These are phyloP conservation scores for Plicaturopsis crispa DNA, from an alignment of 768 basidiomycete species.

Conservation along the genomic window DNA sequence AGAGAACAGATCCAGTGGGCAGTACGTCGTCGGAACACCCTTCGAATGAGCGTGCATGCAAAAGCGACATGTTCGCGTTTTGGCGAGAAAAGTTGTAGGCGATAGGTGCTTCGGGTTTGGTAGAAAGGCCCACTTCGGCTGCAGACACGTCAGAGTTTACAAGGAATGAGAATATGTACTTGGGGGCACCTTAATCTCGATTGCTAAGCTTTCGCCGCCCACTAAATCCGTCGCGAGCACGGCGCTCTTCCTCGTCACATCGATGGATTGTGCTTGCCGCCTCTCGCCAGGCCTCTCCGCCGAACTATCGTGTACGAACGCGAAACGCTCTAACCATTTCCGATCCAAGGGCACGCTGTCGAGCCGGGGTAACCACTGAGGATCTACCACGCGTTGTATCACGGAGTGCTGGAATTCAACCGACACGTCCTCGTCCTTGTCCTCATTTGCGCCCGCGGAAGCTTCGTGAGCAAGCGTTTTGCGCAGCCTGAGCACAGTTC, in stretches of 20 bases:
- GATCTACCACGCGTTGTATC: conserved; percentile 58
- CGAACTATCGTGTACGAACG: conserved; percentile 32
- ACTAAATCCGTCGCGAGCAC: conserved; percentile 80
- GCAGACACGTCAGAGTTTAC: neutral
- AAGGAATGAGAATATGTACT: neutral
- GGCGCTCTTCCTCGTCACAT: conserved; percentile 44
- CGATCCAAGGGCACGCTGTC: conserved; percentile 36
- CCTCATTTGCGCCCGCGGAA: conserved; percentile 5
- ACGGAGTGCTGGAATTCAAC: conserved; percentile 56
- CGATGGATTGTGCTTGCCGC: conserved; percentile 48
- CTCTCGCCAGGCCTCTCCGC: conserved; percentile 54
- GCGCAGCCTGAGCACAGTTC: conserved; percentile 70
- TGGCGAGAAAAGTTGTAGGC: conserved; percentile 43
- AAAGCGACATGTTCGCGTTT: conserved; percentile 62
- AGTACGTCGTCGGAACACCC: conserved; percentile 47
- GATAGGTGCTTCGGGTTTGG: conserved; percentile 61
- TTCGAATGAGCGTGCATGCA: conserved; percentile 53
- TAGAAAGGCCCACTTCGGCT: conserved; percentile 99
- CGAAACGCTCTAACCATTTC: conserved; percentile 56
- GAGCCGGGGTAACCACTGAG: conserved; percentile 49
- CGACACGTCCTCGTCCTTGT: conserved; percentile 31
- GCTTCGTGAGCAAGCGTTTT: conserved; percentile 33
- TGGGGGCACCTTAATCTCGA: conserved; percentile 85
- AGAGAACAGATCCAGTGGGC: conserved; percentile 90
- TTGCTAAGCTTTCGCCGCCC: conserved; percentile 47